Evolutionary conservation across 495 filamentous ascomycete species (phyloP).

Genomic region (Aspergillus haitiensis): DNA sequence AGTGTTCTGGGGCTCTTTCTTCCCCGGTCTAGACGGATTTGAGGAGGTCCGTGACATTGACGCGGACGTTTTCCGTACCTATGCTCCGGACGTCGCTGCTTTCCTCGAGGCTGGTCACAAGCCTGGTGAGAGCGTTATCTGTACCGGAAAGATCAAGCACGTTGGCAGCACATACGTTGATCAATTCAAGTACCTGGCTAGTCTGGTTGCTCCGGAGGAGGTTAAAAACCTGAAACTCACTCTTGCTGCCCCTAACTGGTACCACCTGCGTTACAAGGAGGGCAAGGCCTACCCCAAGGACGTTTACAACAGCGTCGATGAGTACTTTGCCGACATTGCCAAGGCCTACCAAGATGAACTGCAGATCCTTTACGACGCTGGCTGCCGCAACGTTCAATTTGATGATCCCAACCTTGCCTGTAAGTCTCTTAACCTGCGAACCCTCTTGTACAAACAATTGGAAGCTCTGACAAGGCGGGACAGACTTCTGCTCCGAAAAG

Average conservation of each 20-base stretch:
- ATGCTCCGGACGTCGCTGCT: slow-evolving; percentile 77
- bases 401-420: slow-evolving; percentile 77
- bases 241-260: slow-evolving; percentile 71
- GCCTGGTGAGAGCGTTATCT: slow-evolving; percentile 72
- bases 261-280: slow-evolving; percentile 71
- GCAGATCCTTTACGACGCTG: slow-evolving; percentile 65
- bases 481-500: slow-evolving; percentile 76
- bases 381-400: slow-evolving; percentile 69
- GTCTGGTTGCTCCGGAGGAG: slow-evolving; percentile 55
- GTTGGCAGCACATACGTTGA: slow-evolving; percentile 60
- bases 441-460: not conserved
- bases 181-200: slow-evolving; percentile 70
- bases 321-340: slow-evolving; percentile 75
- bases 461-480: slow-evolving; percentile 1
- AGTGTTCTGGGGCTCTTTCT: slow-evolving; percentile 75
- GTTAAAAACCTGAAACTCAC: slow-evolving; percentile 70
- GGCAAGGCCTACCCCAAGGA: slow-evolving; percentile 65
- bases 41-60: slow-evolving; percentile 59
- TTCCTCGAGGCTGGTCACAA: slow-evolving; percentile 70
- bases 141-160: slow-evolving; percentile 71
- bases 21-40: slow-evolving; percentile 72
- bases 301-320: slow-evolving; percentile 63
- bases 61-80: slow-evolving; percentile 64
- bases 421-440: slow-evolving; percentile 36
- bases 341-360: slow-evolving; percentile 69